Evolutionary conservation across 257 asterid species (phyloP), one percentile per base, ranked within the genome.

Genomic region (Solanum chaucha): DNA sequence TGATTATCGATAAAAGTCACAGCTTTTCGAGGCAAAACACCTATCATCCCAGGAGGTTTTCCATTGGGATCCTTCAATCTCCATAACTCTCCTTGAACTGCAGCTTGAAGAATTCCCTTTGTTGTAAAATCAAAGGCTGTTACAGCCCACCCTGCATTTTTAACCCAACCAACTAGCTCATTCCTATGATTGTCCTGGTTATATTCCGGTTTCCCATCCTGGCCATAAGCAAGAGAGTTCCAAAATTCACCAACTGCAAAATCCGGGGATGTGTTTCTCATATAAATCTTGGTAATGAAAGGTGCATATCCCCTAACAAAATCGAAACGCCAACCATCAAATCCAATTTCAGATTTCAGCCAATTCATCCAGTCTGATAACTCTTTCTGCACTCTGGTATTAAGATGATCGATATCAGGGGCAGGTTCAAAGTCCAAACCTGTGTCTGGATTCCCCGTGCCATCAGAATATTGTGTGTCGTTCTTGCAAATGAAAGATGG

Each of bases 1-100:
- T 96, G 98, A 88, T 96, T 95, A 77, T 96, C 99, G 19, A 96
- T 90, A 65, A 96, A 96, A 1, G 98, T 95, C 30, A 94, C 98
- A 10, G 98, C 96, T 22, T 93, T 94, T 68, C 40, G 85, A 1
- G 99, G 98, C 71, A 51, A 32, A 86, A 94, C 80, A 20, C 98
- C 98, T 3, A 96, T 94, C 92, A 95, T 22, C n/a, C 99, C 99
- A 0, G 99, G 94, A 2, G 98, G 98, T 3, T 90, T 92, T 1
- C 98, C 96, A 19, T 87, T 75, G 0, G 92, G 38, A 80, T 92
- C 98, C 87, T 87, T 96, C 91, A 95, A 84, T 55, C 98, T 92
- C 98, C 96, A 93, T 7, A 93, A 83, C 87, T 96, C 96, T 14
- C 97, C 98, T 55, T 91, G 84, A 26, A 95, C 96, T 8, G 99